A percentile compares a stretch with the other conserved stretches of the same genome.
phyloP scores from a whole-genome alignment of 2,329 filamentous ascomycete species.

The Penicillium janthinellum region DNA sequence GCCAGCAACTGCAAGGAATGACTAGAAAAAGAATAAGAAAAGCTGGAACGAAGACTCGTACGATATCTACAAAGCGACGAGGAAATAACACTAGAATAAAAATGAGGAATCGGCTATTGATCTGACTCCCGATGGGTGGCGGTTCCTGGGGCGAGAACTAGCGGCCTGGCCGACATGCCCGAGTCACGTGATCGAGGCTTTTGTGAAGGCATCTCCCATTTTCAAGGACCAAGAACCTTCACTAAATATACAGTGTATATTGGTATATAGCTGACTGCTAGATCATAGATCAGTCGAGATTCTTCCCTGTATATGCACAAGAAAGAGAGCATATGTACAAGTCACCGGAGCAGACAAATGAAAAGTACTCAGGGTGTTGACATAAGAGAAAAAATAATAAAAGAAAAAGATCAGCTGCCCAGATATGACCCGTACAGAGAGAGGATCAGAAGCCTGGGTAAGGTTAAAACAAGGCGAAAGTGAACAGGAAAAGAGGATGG shows the following conservation, averaged over 20 bases:
- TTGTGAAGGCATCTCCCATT: not conserved
- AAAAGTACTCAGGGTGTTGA: slow-evolving; percentile 11
- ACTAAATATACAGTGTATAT: not conserved
- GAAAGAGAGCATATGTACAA: slow-evolving; percentile 37
- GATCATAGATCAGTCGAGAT: slow-evolving; percentile 2
- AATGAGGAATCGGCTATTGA: not conserved
- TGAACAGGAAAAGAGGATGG: slow-evolving; percentile 1
- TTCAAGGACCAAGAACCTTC: not conserved
- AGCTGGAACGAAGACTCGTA: not conserved
- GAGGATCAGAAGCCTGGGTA: slow-evolving; percentile 4
- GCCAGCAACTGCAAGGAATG: no score
- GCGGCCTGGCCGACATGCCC: slow-evolving; percentile 16
- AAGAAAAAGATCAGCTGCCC: slow-evolving; percentile 3
- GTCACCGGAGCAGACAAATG: slow-evolving; percentile 25
- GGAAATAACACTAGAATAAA: not conserved
- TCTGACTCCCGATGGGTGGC: slow-evolving; percentile 1
- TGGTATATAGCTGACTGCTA: not conserved
- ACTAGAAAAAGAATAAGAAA: not conserved
- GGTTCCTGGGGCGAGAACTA: slow-evolving; percentile 23
- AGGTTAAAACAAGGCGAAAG: not conserved
- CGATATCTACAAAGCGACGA: slow-evolving; percentile 2
- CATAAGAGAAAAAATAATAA: slow-evolving; percentile 9
- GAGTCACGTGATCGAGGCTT: slow-evolving; percentile 29
- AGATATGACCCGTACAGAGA: slow-evolving; percentile 9
- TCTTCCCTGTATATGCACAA: slow-evolving; percentile 31